Evolutionary conservation across 768 basidiomycete genomes (phyloP).

Genomic region (Auricularia cornea): DNA sequence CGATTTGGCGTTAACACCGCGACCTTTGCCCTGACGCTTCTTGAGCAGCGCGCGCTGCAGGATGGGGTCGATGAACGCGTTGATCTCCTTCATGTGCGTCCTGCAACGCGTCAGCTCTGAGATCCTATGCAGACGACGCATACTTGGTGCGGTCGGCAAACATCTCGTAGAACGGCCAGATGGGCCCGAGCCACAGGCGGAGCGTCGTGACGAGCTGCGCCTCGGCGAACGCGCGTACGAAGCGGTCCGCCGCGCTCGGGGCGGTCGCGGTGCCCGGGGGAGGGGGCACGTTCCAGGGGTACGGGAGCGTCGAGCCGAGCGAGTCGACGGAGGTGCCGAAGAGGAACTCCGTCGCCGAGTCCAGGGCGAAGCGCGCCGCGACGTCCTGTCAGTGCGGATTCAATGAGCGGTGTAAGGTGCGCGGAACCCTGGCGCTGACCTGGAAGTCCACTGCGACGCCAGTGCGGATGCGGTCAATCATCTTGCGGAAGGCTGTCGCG

Average conservation of each 20-base stretch:
- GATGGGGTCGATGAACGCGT: constrained; percentile 34
- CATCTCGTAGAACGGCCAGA: constrained; percentile 36
- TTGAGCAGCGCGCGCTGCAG: constrained; percentile 28
- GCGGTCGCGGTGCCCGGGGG: too few relatives aligned
- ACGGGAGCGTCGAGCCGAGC: constrained; percentile 29
- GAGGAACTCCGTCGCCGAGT: constrained; percentile 44
- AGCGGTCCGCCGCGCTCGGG: constrained; percentile 14
- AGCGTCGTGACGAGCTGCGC: constrained; percentile 24
- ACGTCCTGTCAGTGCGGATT: too few relatives aligned
- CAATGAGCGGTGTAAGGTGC: too few relatives aligned
- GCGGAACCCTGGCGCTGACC: too few relatives aligned
- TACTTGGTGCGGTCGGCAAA: constrained; percentile 20
- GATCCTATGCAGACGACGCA: too few relatives aligned
- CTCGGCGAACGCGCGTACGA: constrained; percentile 23
- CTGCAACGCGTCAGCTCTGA: too few relatives aligned
- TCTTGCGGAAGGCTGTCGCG: too few relatives aligned
- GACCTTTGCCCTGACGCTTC: constrained; percentile 4
- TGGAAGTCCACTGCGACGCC: too few relatives aligned
- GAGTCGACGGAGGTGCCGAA: constrained; percentile 38
- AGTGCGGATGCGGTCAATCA: too few relatives aligned
- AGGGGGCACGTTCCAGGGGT: constrained; percentile 23
- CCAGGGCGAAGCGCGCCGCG: constrained; percentile 14
- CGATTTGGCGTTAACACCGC: too few relatives aligned
- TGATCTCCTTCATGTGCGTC: constrained; percentile 30
- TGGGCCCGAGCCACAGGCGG: constrained; percentile 23